Base-by-base conservation (phyloP, 2,329 filamentous ascomycete species). In the Xylaria sp. region DNA sequence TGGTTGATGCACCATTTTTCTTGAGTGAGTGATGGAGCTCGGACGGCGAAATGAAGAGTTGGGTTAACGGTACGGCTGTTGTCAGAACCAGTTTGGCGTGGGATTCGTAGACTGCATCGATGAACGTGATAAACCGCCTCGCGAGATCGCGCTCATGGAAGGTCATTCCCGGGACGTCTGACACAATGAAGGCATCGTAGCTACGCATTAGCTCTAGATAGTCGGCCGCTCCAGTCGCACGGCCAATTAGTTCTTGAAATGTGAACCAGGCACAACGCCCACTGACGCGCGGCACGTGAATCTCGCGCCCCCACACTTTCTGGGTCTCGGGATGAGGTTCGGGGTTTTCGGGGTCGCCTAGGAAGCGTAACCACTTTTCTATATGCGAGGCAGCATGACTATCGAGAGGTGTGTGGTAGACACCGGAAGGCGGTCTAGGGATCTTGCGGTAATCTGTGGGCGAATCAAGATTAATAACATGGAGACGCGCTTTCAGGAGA, bases 361-460 rank as follows among this genome's bases (percentile, higher is more conserved):
- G 87, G 82, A 97, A 98, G 65, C 89, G 88, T 82, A 98, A 98
- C 96, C 96, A 99, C 79, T 95, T 95, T 73, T 97, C 89, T 17
- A 94, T 93, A 78, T 99, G 96, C 0, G 89, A 88, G 11, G 86
- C 80, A 3, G 96, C 94, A 60, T 92, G 90, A 8, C 85, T 85
- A 79, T 95, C 94, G 1, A 98, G 89, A 0, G 93, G 92, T 67
- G 93, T 90, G 82, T 98, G 93, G 81, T 98, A 99, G 19, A 99
- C 96, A 45, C 93, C 95, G 0, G 93, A 97, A 0, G 94, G 92
- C 2, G 96, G 96, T 0, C 96, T 89, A 1, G 95, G 93, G 65
- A 99, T 97, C 81, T 98, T 98, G 76, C 96, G 93, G 83, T 99
- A 99, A 81, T 99, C 96, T 45, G 94, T 99, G 4, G 91, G 90